phyloP scores from a whole-genome alignment of 306 rosid species.

The Cyamopsis tetragonoloba region DNA sequence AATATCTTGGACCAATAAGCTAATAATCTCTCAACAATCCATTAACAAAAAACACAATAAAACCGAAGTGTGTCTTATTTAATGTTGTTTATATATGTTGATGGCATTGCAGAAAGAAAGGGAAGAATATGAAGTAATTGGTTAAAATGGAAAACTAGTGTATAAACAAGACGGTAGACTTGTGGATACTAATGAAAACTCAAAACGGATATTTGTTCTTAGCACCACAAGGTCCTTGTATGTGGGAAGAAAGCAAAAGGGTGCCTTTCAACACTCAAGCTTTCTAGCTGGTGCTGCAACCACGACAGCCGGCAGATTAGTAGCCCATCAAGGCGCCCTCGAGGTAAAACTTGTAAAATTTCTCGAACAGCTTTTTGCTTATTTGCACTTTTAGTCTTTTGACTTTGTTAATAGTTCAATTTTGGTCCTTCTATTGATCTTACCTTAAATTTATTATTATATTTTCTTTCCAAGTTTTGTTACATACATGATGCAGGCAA shows the following conservation, averaged over 20 bases:
- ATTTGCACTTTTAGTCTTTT: too few species aligned
- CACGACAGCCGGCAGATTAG: slow-evolving; percentile 93
- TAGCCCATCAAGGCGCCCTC: slow-evolving; percentile 60
- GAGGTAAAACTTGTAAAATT: too few species aligned
- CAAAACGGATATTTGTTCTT: slow-evolving; percentile 89
- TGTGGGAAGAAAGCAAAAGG: slow-evolving; percentile 81
- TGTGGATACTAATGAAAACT: slow-evolving; percentile 56
- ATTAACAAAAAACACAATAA: not conserved
- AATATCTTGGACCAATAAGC: slow-evolving; percentile 87
- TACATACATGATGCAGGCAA: slow-evolving; percentile 47
- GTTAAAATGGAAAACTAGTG: slow-evolving; percentile 61
- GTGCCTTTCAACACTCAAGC: slow-evolving; percentile 81
- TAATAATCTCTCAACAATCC: not conserved
- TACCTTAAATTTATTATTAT: too few species aligned
- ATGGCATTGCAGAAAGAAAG: slow-evolving; percentile 59
- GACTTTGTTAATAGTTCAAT: too few species aligned
- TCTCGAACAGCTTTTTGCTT: too few species aligned
- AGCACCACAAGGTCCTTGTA: slow-evolving; percentile 80
- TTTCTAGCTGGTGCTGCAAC: slow-evolving; percentile 89
- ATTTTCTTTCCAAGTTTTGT: slow-evolving; percentile 4
- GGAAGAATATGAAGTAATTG: slow-evolving; percentile 66
- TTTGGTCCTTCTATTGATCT: too few species aligned
- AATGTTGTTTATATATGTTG: not conserved
- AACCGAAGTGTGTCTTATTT: not conserved
- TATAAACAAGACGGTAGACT: slow-evolving; percentile 41